Evolutionary conservation across 371 early-diverging fungal species (phyloP), one percentile per base, ranked within the genome.

Genomic region (Rhizopus delemar): DNA sequence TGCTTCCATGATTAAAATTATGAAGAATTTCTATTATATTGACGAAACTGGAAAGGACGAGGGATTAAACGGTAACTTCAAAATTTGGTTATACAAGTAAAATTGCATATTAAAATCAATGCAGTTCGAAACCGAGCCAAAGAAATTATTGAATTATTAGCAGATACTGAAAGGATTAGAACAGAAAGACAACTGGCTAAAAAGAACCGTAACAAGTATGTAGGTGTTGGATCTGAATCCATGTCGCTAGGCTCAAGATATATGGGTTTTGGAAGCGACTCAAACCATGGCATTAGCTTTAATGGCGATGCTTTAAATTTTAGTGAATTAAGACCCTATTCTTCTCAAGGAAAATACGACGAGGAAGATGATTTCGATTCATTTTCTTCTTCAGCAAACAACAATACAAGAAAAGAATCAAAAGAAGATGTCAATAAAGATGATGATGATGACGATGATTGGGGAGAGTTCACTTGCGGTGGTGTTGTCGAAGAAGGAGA

Each of bases 31-130:
- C 57, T 80, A 90, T 51, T 90, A 81, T 57, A 82, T 94, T 16
- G 97, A 97, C 62, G 93, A 93, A 22, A 93, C 93, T 62, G 92
- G 90, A 66, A 97, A 96, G 69, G 98, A 98, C 69, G 94, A 97
- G 76, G 98, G 98, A 1, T 85, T 98, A 53, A 97, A 97, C 62
- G 89, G 92, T 94, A 83, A 50, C 74, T 69, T 5, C 12, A 1
- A 34, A 34, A 22, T 45, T 41, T 46, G 7, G 31, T 48, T 38
- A 8, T 16, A 15, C 3, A 32, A 15, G 38, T 28, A 22, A 33
- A 54, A 32, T 48, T 60, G 16, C 8, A 43, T 43, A 36, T 36
- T 36, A 36, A 36, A 36, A 36, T 8, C 6, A n/a, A 5, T 36
- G n/a, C 68, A 92, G 93, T 97, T 46, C 90, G 93, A 36, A 90